These are phyloP conservation scores for Podospora fimiseda DNA, from an alignment of 495 filamentous ascomycete genomes.

Conservation along the genomic window DNA sequence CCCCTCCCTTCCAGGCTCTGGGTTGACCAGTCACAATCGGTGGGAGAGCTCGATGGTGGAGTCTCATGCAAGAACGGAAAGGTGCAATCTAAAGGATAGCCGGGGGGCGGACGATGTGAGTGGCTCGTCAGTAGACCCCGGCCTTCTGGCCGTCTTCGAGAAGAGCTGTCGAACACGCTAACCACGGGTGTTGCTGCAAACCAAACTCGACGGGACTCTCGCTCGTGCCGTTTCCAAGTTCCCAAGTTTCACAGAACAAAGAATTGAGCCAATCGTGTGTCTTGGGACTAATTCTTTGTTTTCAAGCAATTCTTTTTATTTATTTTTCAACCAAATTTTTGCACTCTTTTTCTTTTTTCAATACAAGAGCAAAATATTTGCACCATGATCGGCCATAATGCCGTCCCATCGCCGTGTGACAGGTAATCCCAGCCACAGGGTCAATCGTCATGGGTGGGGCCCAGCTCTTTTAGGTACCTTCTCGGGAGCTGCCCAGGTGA, in stretches of 20 bases:
- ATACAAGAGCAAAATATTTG: too few relatives aligned
- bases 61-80: constrained; percentile 22
- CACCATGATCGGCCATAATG: too few relatives aligned
- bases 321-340: too few relatives aligned
- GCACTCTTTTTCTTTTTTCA: too few relatives aligned
- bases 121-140: constrained; percentile 13
- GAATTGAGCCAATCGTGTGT: neutral
- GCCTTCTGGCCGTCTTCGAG: constrained; percentile 30
- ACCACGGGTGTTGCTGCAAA: neutral
- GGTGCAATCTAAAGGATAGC: constrained; percentile 23
- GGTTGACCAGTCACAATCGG: constrained; percentile 14
- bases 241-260: neutral
- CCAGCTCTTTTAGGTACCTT: too few relatives aligned
- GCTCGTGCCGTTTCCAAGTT: neutral
- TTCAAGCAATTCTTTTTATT: neutral
- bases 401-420: too few relatives aligned
- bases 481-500: too few relatives aligned
- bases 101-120: constrained; percentile 14
- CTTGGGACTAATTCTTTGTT: too few relatives aligned
- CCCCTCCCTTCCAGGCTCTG: constrained; percentile 6
- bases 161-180: constrained; percentile 32
- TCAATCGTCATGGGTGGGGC: too few relatives aligned
- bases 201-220: neutral
- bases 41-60: constrained; percentile 1
- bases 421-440: too few relatives aligned